Percentiles rank a stretch among this genome's conserved stretches.
phyloP scores from a whole-genome alignment of 129 eudicot genomes.

The Centella asiatica region DNA sequence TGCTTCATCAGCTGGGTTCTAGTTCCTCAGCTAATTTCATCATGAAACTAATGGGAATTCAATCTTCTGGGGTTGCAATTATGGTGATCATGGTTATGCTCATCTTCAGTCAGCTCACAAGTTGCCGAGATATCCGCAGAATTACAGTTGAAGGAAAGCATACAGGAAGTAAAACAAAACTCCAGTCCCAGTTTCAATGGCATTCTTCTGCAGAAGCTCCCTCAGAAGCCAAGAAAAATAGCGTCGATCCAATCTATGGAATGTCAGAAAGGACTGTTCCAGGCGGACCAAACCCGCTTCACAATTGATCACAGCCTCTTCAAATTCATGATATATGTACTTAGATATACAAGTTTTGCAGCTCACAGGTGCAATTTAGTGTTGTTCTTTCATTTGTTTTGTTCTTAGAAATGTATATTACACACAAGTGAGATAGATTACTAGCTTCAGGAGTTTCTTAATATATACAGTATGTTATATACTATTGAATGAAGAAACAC shows the following conservation, averaged over 20 bases:
- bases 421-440: conserved; percentile 8
- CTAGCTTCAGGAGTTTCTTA: background rate
- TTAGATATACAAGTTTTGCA: conserved; percentile 33
- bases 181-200: conserved; percentile 25
- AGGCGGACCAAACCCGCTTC: conserved; percentile 89
- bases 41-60: conserved; percentile 32
- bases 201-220: conserved; percentile 34
- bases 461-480: background rate
- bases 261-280: conserved; percentile 51
- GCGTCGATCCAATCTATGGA: conserved; percentile 21
- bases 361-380: conserved; percentile 27
- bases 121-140: conserved; percentile 26
- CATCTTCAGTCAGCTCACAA: conserved; percentile 26
- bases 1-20: background rate
- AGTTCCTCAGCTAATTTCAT: conserved; percentile 15
- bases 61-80: conserved; percentile 15
- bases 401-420: conserved; percentile 23
- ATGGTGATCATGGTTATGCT: conserved; percentile 34
- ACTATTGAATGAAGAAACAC: background rate
- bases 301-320: conserved; percentile 45
- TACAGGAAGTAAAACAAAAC: conserved; percentile 14
- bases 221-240: conserved; percentile 18
- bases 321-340: conserved; percentile 10
- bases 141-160: conserved; percentile 9
- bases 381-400: conserved; percentile 15